Base-by-base conservation (phyloP, 2,329 filamentous ascomycete genomes). In the Albifimbria verrucaria region DNA sequence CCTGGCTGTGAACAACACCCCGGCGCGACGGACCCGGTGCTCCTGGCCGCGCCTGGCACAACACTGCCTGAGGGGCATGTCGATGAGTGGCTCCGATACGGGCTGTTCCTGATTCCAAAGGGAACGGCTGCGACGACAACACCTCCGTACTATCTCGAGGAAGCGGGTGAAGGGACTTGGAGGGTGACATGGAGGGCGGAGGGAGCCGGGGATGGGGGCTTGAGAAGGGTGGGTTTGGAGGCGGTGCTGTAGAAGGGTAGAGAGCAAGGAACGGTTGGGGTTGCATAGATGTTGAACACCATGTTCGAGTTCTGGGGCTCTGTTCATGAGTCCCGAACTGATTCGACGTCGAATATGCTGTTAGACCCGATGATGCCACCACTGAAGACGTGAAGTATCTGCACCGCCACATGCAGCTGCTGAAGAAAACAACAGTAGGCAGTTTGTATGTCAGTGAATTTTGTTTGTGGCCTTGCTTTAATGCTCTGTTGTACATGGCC, bases 1-100 rank as follows among this genome's bases (percentile, higher is more conserved):
- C 43, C 23, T 54, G 17, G 49, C 49, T 43, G 26, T 54, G 42
- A 54, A 54, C 52, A 54, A 47, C 52, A 36, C 43, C 47, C 52
- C 21, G 52, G 49, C 43, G 52, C 52, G 24, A 43, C 49, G 10
- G 49, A 51, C 43, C 42, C 52, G n/a, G 23, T 54, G 3, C n/a
- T 43, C n/a, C 18, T 54, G 20, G 26, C 15, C 9, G 9, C 7
- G 26, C 26, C 26, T 7, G 26, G 26, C 26, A 44, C 32, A n/a
- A 44, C 43, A 12, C 49, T 51, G 17, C 44, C 48, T 17, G 28
- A 43, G 17, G 52, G 47, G 20, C 44, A 28, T n/a, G 28, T 48
- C 21, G 12, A 17, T 17, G 15, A 44, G 23, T 54, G 48, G 49
- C 44, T 54, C 2, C 52, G 52, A 25, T 54, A 41, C 24, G 52